Evolutionary conservation across 2,329 filamentous ascomycete species (phyloP).

Genomic region (Tolypocladium guangdongense): DNA sequence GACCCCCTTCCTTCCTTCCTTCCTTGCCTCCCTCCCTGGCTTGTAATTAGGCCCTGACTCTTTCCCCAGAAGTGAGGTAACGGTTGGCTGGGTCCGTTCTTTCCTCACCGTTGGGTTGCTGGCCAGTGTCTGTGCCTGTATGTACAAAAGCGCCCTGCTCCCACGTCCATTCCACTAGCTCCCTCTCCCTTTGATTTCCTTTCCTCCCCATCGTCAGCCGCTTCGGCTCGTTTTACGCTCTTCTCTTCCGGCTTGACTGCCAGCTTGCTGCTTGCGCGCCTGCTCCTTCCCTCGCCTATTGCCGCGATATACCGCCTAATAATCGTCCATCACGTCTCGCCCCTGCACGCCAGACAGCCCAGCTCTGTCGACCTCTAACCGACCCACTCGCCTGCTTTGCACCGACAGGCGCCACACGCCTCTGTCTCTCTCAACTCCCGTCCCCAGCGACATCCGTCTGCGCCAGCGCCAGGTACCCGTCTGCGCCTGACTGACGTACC

Average conservation of each 20-base stretch:
- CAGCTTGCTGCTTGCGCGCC: background rate
- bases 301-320: background rate
- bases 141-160: slow-evolving; percentile 11
- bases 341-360: background rate
- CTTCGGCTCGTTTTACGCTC: background rate
- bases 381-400: slow-evolving; percentile 2
- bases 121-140: slow-evolving; percentile 1
- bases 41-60: slow-evolving; percentile 4
- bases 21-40: slow-evolving; percentile 5
- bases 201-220: slow-evolving; percentile 4
- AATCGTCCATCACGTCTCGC: background rate
- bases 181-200: slow-evolving; percentile 4
- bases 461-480: slow-evolving; percentile 12
- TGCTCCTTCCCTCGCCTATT: background rate
- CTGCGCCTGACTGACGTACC: slow-evolving; percentile 2
- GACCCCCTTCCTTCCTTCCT: background rate
- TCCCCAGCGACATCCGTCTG: slow-evolving; percentile 5
- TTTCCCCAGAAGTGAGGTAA: background rate
- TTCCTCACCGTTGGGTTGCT: slow-evolving; percentile 1
- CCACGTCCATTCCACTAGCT: slow-evolving; percentile 4
- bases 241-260: slow-evolving; percentile 1
- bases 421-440: background rate
- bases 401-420: slow-evolving; percentile 6
- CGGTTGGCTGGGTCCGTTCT: slow-evolving; percentile 3
- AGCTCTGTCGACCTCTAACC: background rate